Evolutionary conservation across 192 early-diverging fungal genomes (phyloP).

Genomic region (Podila epigama): DNA sequence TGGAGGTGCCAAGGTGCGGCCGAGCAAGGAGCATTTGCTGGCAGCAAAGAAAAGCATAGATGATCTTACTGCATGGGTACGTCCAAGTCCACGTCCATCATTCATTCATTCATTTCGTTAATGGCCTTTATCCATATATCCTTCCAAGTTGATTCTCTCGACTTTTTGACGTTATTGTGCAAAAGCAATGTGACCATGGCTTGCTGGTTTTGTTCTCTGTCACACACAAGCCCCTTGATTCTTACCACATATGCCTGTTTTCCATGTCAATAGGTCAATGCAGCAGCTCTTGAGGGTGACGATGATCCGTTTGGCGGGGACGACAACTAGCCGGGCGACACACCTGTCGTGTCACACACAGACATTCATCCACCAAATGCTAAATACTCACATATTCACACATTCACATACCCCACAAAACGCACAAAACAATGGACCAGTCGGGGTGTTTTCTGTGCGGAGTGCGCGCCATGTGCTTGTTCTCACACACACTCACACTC

Average conservation of each 20-base stretch:
- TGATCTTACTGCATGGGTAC: slow-evolving; percentile 48
- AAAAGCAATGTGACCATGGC: not conserved
- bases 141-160: too few species aligned
- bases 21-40: slow-evolving; percentile 37
- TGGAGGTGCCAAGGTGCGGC: slow-evolving; percentile 14
- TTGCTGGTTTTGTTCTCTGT: not conserved
- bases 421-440: too few species aligned
- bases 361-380: not conserved
- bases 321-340: slow-evolving; percentile 29
- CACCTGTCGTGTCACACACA: not conserved
- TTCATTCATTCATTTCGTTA: too few species aligned
- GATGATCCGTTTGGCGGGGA: slow-evolving; percentile 34
- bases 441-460: too few species aligned
- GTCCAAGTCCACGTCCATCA: too few species aligned
- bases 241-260: not conserved
- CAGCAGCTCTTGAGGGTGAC: slow-evolving; percentile 8
- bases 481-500: too few species aligned
- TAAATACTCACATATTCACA: too few species aligned
- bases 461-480: too few species aligned
- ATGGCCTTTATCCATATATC: too few species aligned
- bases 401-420: too few species aligned
- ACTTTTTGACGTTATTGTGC: too few species aligned
- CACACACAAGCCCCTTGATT: too few species aligned
- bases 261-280: slow-evolving; percentile 15
- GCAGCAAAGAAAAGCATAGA: slow-evolving; percentile 50